Percentiles rank a stretch among this genome's conserved stretches.
phyloP scores from a whole-genome alignment of 1,284 basidiomycete genomes.

The Heliocybe sulcata region DNA sequence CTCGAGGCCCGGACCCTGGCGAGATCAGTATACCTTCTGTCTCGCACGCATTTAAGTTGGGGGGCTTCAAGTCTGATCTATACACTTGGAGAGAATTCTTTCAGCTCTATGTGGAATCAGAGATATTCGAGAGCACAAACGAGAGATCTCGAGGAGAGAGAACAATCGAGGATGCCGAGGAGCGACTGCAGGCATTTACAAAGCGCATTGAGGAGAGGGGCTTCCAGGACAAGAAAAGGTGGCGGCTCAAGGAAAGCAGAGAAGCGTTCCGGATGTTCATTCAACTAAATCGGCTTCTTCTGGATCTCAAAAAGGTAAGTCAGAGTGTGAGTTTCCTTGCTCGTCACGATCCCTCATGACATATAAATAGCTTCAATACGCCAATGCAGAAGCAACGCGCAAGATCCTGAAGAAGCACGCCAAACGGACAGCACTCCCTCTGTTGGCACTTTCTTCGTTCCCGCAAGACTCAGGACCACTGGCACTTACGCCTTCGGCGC shows the following conservation, averaged over 20 bases:
- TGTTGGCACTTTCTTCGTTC: slow-evolving; percentile 19
- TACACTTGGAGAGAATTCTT: slow-evolving; percentile 93
- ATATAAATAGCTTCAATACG: slow-evolving; percentile 59
- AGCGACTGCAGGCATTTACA: slow-evolving; percentile 65
- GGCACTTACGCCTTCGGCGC: neutral
- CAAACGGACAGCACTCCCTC: slow-evolving; percentile 72
- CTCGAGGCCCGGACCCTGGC: slow-evolving; percentile 33
- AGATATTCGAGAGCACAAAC: slow-evolving; percentile 80
- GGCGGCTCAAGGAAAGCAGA: slow-evolving; percentile 58
- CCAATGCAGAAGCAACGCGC: slow-evolving; percentile 84
- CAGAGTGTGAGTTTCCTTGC: slow-evolving; percentile 9
- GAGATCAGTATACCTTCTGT: slow-evolving; percentile 7
- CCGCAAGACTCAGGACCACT: neutral
- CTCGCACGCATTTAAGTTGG: slow-evolving; percentile 3
- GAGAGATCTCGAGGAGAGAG: slow-evolving; percentile 75
- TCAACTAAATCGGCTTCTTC: slow-evolving; percentile 72
- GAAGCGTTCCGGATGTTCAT: slow-evolving; percentile 76
- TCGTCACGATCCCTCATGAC: neutral
- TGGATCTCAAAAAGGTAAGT: slow-evolving; percentile 79
- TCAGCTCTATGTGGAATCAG: slow-evolving; percentile 78
- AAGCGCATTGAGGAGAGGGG: slow-evolving; percentile 59
- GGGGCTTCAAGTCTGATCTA: slow-evolving; percentile 52
- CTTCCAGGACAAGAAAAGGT: slow-evolving; percentile 47
- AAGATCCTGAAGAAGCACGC: slow-evolving; percentile 95
- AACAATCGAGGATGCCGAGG: slow-evolving; percentile 68